A percentile compares a stretch with the other conserved stretches of the same genome.
Conservation (phyloP, 768 basidiomycete genomes). For the Russula vinacea region DNA sequence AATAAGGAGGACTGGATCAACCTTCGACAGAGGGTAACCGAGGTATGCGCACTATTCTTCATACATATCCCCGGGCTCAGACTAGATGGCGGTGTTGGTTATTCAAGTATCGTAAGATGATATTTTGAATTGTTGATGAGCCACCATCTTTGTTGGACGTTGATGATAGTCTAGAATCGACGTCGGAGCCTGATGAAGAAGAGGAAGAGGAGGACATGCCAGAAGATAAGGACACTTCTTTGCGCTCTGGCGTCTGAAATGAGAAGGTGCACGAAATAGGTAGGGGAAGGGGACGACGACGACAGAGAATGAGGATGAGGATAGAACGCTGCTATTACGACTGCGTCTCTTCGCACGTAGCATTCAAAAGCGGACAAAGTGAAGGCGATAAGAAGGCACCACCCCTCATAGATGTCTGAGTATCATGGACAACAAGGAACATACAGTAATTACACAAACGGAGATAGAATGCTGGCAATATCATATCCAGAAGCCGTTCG, state of each 20-base stretch:
- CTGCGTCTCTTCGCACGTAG: slow-evolving; percentile 41
- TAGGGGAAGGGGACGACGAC: no score
- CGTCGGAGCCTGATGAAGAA: slow-evolving; percentile 76
- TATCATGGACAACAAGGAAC: neutral
- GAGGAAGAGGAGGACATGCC: slow-evolving; percentile 42
- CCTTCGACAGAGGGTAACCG: slow-evolving; percentile 59
- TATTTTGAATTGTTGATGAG: slow-evolving; percentile 86
- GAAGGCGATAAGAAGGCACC: slow-evolving; percentile 72
- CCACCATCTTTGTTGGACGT: slow-evolving; percentile 80
- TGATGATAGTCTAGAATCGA: slow-evolving; percentile 75
- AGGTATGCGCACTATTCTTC: neutral
- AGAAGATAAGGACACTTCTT: slow-evolving; percentile 40
- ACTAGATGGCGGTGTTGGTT: slow-evolving; percentile 41
- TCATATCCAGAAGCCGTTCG: neutral
- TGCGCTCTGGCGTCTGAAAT: slow-evolving; percentile 5
- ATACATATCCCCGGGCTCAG: neutral
- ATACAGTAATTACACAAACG: neutral
- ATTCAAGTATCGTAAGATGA: slow-evolving; percentile 49
- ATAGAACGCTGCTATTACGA: slow-evolving; percentile 38
- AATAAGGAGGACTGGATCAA: slow-evolving; percentile 87
- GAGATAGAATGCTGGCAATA: neutral
- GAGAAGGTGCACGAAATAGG: slow-evolving; percentile 30
- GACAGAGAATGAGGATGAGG: slow-evolving; percentile 30
- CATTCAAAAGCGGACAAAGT: slow-evolving; percentile 43
- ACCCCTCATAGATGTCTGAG: no score